Evolutionary conservation across 2,329 filamentous ascomycete genomes (phyloP).

Genomic region (Diaporthe ilicicola): DNA sequence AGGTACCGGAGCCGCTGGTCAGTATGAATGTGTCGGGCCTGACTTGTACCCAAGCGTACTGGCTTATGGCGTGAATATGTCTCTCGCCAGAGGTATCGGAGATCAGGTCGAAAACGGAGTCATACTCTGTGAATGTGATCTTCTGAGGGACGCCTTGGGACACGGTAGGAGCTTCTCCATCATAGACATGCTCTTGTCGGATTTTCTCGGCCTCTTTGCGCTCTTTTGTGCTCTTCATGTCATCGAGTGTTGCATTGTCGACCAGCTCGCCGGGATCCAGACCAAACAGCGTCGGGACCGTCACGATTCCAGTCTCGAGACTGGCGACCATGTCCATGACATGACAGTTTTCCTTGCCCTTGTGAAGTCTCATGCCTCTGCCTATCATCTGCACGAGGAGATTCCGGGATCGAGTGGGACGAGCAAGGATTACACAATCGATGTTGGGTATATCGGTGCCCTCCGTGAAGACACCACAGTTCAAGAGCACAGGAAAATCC

Average conservation of each 20-base stretch:
- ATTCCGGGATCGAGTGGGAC: slow-evolving; percentile 92
- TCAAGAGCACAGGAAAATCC: slow-evolving; percentile 87
- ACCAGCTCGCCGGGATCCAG: slow-evolving; percentile 85
- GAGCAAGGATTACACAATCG: slow-evolving; percentile 87
- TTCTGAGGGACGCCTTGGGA: slow-evolving; percentile 43
- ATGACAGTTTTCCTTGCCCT: slow-evolving; percentile 87
- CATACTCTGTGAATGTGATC: slow-evolving; percentile 88
- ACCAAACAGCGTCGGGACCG: slow-evolving; percentile 91
- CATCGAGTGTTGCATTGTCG: slow-evolving; percentile 68
- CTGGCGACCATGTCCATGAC: slow-evolving; percentile 96
- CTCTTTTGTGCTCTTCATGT: slow-evolving; percentile 65
- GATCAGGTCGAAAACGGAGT: slow-evolving; percentile 89
- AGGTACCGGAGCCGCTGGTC: slow-evolving; percentile 69
- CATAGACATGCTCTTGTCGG: slow-evolving; percentile 37
- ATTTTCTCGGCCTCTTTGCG: slow-evolving; percentile 55
- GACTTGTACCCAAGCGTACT: slow-evolving; percentile 83
- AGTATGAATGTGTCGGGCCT: slow-evolving; percentile 77
- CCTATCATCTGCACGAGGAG: slow-evolving; percentile 98
- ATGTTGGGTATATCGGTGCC: slow-evolving; percentile 98
- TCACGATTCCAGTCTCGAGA: slow-evolving; percentile 84
- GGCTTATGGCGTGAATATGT: slow-evolving; percentile 80
- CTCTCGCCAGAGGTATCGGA: slow-evolving; percentile 80
- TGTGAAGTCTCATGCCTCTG: slow-evolving; percentile 84
- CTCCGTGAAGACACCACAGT: slow-evolving; percentile 96
- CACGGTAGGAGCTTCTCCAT: neutral